Evolutionary conservation across 2,329 filamentous ascomycete genomes (phyloP), one percentile per base, ranked within the genome.

Genomic region (Cylindrodendrum hubeiense): DNA sequence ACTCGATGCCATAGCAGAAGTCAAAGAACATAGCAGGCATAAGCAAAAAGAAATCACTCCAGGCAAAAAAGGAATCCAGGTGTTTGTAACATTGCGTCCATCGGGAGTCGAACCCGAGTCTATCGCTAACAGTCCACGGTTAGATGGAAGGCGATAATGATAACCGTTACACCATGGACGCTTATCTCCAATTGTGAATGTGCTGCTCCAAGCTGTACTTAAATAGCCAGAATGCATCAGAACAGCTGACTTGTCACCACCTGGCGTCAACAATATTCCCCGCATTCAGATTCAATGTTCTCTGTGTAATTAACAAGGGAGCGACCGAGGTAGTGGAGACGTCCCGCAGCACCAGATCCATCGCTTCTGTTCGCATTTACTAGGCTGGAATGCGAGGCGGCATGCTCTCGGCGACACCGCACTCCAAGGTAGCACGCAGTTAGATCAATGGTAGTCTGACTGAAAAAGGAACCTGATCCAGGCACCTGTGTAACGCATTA

Each of bases 41-140:
- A 19, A 19, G 7, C n/a, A 4, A 12, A 22, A 5, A 21, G 12
- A 4, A 43, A 21, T 21, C n/a, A 9, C n/a, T 8, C 2, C 43
- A 7, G 22, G 4, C 22, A 46, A 17, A 8, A 26, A 15, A 8
- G 12, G 12, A 10, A 30, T 30, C 6, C 12, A n/a, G 28, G 28
- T 12, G 9, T 30, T 30, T 10, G 4, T 26, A 12, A 12, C 21
- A 24, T 19, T 49, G 46, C 26, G 26, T 19, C 24, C 46, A 49
- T 49, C 24, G 46, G 46, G 46, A 49, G 46, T 30, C 24, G 26
- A 49, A 30, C 46, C 46, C 46, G 24, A 49, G 30, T 49, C 44
- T 28, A 49, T 49, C 44, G 24, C 44, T 49, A 19, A 17, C 24
- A 10, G 24, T 49, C 24, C 44, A 49, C 44, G 15, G 44, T 19